These are phyloP conservation scores for Penicillium occitanis DNA, from an alignment of 2,329 filamentous ascomycete genomes.

Conservation along the genomic window DNA sequence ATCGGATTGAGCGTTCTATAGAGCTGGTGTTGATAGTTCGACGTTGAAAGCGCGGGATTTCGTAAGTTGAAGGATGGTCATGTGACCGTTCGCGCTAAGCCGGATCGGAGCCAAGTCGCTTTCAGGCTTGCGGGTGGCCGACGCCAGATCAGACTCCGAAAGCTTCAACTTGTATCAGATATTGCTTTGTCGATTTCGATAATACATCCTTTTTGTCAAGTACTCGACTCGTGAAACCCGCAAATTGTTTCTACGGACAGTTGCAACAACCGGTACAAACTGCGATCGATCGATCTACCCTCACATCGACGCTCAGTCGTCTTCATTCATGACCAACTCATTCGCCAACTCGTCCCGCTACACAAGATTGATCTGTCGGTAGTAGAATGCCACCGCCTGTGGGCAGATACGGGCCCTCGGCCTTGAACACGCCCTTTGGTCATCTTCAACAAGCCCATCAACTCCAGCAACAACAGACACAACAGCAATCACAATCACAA, in stretches of 20 bases:
- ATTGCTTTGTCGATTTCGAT: neutral
- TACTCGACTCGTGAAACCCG: neutral
- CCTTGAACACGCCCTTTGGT: conserved; percentile 60
- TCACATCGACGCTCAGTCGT: conserved; percentile 5
- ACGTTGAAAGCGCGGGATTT: conserved; percentile 25
- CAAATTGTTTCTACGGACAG: neutral
- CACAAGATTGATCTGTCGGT: conserved; percentile 23
- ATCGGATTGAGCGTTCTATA: conserved; percentile 2
- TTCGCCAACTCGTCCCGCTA: conserved; percentile 22
- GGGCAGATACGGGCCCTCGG: conserved; percentile 58
- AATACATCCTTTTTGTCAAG: neutral
- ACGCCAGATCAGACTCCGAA: conserved; percentile 18
- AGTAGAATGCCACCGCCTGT: conserved; percentile 58
- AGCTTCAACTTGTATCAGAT: conserved; percentile 8
- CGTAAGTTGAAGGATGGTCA: conserved; percentile 27
- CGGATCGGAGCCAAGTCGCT: conserved; percentile 24
- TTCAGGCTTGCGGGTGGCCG: conserved; percentile 13
- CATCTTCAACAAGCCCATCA: conserved; percentile 55
- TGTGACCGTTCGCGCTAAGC: conserved; percentile 32
- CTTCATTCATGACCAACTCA: conserved; percentile 26
- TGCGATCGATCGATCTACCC: conserved; percentile 11
- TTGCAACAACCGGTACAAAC: neutral
- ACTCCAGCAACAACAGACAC: conserved; percentile 48
- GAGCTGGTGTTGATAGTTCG: conserved; percentile 23
- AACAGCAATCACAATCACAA: conserved; percentile 45